Evolutionary conservation across 2,329 filamentous ascomycete species (phyloP).

Genomic region (Xylaria sp.): DNA sequence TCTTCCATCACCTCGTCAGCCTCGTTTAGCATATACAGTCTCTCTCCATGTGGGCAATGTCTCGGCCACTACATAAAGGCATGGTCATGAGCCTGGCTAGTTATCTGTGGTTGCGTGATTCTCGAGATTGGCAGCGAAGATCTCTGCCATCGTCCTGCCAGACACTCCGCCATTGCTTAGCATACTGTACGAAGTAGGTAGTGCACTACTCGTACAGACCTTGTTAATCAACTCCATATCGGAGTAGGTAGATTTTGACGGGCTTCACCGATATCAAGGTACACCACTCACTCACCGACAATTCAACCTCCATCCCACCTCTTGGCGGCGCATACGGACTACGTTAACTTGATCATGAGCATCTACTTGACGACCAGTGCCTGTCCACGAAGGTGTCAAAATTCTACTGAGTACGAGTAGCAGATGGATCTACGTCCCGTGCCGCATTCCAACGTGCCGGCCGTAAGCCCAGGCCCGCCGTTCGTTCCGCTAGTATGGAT

Average conservation of each 20-base stretch:
- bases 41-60: conserved; percentile 1
- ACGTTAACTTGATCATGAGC: not conserved
- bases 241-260: not conserved
- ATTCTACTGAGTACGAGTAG: not conserved
- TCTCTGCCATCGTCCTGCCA: conserved; percentile 5
- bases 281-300: not conserved
- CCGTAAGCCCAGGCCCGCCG: not conserved
- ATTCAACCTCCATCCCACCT: not conserved
- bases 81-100: conserved; percentile 15
- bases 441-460: not conserved
- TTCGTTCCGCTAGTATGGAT: not conserved
- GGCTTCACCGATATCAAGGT: not conserved
- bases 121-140: conserved; percentile 8
- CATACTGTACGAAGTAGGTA: not conserved
- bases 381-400: not conserved
- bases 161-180: not conserved
- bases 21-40: conserved; percentile 5
- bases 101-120: not conserved
- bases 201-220: not conserved
- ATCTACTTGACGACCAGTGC: not conserved
- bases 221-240: not conserved
- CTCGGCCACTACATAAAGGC: not conserved
- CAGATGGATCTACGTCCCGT: not conserved
- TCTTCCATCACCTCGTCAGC: conserved; percentile 10
- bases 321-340: not conserved